Evolutionary conservation across 768 basidiomycete genomes (phyloP).

Genomic region (Amanita exitialis): DNA sequence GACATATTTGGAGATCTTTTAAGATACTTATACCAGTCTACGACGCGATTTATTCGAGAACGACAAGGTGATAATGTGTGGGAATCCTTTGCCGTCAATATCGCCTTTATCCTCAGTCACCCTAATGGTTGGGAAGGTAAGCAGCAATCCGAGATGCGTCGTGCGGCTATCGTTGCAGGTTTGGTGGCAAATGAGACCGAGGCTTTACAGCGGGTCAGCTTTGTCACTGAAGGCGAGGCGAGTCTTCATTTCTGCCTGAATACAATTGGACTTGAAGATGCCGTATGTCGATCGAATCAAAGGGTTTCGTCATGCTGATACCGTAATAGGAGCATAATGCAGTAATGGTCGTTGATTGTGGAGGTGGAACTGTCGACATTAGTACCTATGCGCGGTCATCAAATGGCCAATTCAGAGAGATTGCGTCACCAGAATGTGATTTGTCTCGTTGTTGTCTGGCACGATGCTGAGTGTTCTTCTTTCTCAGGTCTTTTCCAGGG

Average conservation of each 20-base stretch:
- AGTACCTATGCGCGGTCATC: background rate
- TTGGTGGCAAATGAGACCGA: slow-evolving; percentile 25
- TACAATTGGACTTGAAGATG: slow-evolving; percentile 13
- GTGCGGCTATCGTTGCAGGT: slow-evolving; percentile 34
- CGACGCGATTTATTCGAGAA: slow-evolving; percentile 26
- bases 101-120: slow-evolving; percentile 34
- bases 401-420: background rate
- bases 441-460: slow-evolving; percentile 14
- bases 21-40: slow-evolving; percentile 28
- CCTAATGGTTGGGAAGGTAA: slow-evolving; percentile 47
- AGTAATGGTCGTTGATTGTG: background rate
- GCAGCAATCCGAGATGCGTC: slow-evolving; percentile 39
- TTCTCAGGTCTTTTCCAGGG: slow-evolving; percentile 1
- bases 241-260: slow-evolving; percentile 35
- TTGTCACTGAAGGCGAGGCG: slow-evolving; percentile 48
- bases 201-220: slow-evolving; percentile 27
- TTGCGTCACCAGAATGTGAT: background rate
- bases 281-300: slow-evolving; percentile 9
- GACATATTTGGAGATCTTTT: slow-evolving; percentile 39
- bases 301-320: background rate
- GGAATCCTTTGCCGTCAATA: slow-evolving; percentile 16
- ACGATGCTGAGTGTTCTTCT: slow-evolving; percentile 16
- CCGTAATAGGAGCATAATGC: background rate
- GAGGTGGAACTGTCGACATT: background rate
- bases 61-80: slow-evolving; percentile 13